phyloP scores from a whole-genome alignment of 495 filamentous ascomycete genomes.

The Hyaloscypha variabilis region DNA sequence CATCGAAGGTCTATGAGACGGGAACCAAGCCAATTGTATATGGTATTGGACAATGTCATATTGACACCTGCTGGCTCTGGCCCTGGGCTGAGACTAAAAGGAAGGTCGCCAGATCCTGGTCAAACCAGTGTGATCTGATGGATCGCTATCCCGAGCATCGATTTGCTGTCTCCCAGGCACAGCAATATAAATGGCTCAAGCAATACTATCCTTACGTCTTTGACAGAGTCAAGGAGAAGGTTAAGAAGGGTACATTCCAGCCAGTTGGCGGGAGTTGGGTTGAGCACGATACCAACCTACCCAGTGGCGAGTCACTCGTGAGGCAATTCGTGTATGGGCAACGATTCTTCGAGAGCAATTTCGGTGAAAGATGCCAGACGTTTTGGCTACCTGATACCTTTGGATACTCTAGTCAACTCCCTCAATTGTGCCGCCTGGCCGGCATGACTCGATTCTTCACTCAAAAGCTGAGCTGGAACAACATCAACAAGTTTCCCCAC shows the following conservation, averaged over 20 bases:
- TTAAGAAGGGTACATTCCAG: conserved; percentile 88
- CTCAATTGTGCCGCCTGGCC: conserved; percentile 86
- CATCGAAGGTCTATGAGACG: conserved; percentile 79
- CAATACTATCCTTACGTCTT: conserved; percentile 84
- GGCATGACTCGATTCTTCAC: conserved; percentile 97
- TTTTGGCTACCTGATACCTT: conserved; percentile 99
- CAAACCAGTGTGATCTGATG: conserved; percentile 91
- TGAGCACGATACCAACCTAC: conserved; percentile 97
- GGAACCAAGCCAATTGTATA: conserved; percentile 75
- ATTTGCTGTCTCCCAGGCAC: conserved; percentile 89
- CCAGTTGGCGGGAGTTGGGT: conserved; percentile 98
- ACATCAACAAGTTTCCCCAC: conserved; percentile 98
- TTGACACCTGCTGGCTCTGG: conserved; percentile 98
- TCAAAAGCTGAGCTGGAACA: conserved; percentile 92
- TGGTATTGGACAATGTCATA: conserved; percentile 94
- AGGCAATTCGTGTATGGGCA: conserved; percentile 97
- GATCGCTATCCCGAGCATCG: conserved; percentile 93
- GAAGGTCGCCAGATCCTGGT: conserved; percentile 95
- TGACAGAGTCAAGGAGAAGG: conserved; percentile 83
- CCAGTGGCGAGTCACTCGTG: conserved; percentile 89
- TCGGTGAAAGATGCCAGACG: conserved; percentile 84
- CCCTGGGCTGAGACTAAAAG: conserved; percentile 98
- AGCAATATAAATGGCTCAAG: conserved; percentile 98
- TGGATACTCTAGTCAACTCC: conserved; percentile 92
- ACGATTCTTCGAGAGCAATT: conserved; percentile 90